Percentiles rank a stretch among this genome's conserved stretches.
Conservation (phyloP, 371 early-diverging fungal species). For the Mortierella sp. region DNA sequence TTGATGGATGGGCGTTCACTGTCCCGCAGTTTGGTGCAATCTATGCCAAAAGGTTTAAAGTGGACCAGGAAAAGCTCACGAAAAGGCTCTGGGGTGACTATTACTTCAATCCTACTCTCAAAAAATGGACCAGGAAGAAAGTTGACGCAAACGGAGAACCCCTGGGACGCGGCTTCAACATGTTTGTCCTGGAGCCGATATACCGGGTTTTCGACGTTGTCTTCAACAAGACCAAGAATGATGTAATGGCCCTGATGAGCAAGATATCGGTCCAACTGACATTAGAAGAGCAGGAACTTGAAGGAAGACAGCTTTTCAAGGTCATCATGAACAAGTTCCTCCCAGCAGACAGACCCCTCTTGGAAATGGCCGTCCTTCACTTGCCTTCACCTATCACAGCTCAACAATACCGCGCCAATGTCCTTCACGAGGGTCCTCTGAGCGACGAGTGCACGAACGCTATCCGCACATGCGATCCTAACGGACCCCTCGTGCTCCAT, state of each 20-base stretch:
- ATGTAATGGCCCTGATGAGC: constrained; percentile 86
- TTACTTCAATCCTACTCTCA: constrained; percentile 97
- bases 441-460: constrained; percentile 96
- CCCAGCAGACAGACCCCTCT: constrained; percentile 98
- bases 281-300: constrained; percentile 88
- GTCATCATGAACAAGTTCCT: constrained; percentile 99
- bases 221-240: constrained; percentile 90
- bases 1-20: constrained; percentile 99
- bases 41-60: constrained; percentile 98
- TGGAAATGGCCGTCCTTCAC: constrained; percentile 99
- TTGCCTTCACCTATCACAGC: constrained; percentile 97
- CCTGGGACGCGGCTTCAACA: constrained; percentile 97
- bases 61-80: constrained; percentile 96
- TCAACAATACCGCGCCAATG: constrained; percentile 95
- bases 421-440: constrained; percentile 97
- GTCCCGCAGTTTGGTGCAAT: constrained; percentile 98
- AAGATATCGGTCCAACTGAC: constrained; percentile 92
- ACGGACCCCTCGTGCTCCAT: constrained; percentile 99
- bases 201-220: constrained; percentile 97
- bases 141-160: constrained; percentile 80
- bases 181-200: constrained; percentile 99
- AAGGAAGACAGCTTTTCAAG: constrained; percentile 97
- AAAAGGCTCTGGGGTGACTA: constrained; percentile 95
- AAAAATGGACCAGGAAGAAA: constrained; percentile 89
- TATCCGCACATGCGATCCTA: constrained; percentile 93